Base-by-base conservation (phyloP, 257 asterid genomes). In the Solanum sitiens region DNA sequence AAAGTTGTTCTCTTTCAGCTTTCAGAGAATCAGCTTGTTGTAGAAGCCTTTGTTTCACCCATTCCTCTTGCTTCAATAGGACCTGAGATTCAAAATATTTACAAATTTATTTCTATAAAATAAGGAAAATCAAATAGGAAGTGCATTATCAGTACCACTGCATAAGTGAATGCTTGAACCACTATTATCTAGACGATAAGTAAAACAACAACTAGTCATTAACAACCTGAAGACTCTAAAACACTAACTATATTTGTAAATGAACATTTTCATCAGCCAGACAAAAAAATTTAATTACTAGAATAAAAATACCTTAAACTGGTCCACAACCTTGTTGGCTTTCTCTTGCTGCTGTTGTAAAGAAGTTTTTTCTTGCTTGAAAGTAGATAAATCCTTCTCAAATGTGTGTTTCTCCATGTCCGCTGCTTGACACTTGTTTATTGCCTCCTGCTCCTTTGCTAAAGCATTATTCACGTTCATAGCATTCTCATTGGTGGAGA, bases 291-390 rank as follows among this genome's bases (percentile, higher is more conserved):
- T 23, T 10, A 21, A 14, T 70, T 86, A 65, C n/a, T 7, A 74
- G 21, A 71, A 86, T 45, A 74, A 45, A 63, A 70, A 74, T 95
- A 95, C 98, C 99, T 95, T 90, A 87, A 94, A 89, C 89, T 93
- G 95, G 83, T 90, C 90, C 86, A 79, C 73, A 27, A 93, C 91
- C 56, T 2, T 91, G 88, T 88, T 92, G 40, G 92, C 91, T 89
- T 91, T 95, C 83, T 87, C 93, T 4, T 92, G 75, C 47, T 84
- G 91, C 67, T 9, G 88, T 18, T 61, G 89, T 68, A 90, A 67
- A 63, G 89, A 93, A 67, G 90, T 86, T 2, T 7, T 37, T 21
- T 74, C 84, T 45, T 89, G 90, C 89, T 89, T 94, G 83, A 89
- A 14, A 59, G 86, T 73, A 14, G 87, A 87, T 20, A 89, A 30